These are phyloP conservation scores for Bryoglossum gracile DNA, from an alignment of 495 filamentous ascomycete species.

Conservation along the genomic window DNA sequence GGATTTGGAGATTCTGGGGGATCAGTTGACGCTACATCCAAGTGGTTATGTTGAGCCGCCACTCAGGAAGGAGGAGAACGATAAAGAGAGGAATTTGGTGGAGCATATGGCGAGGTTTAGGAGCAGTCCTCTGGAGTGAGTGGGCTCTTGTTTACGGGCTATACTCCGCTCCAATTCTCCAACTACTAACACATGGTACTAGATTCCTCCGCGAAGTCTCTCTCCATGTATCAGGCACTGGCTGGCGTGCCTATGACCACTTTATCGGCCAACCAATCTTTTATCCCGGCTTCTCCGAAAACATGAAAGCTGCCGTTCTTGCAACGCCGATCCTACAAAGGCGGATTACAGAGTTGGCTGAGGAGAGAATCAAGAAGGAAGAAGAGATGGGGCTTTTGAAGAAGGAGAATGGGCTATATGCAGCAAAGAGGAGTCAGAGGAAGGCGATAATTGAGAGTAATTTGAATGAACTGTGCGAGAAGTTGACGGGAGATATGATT, in stretches of 20 bases:
- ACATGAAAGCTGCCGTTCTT: conserved; percentile 73
- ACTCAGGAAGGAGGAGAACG: conserved; percentile 29
- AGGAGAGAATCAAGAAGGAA: conserved; percentile 63
- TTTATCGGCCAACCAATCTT: conserved; percentile 88
- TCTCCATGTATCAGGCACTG: conserved; percentile 79
- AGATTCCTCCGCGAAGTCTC: conserved; percentile 90
- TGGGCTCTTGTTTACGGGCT: too few relatives aligned
- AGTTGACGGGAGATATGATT: conserved; percentile 89
- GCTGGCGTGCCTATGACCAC: conserved; percentile 90
- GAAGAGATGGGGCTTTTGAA: conserved; percentile 64
- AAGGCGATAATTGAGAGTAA: conserved; percentile 57
- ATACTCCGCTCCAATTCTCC: too few relatives aligned
- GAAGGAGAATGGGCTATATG: conserved; percentile 34
- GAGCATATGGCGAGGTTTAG: conserved; percentile 75
- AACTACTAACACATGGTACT: too few relatives aligned
- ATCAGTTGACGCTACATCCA: conserved; percentile 72
- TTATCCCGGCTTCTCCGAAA: conserved; percentile 84
- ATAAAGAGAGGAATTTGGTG: conserved; percentile 66
- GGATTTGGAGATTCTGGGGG: conserved; percentile 74
- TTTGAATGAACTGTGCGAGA: conserved; percentile 50
- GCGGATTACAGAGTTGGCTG: conserved; percentile 71
- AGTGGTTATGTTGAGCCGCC: conserved; percentile 58
- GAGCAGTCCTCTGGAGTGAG: conserved; percentile 46
- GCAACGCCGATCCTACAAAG: conserved; percentile 63
- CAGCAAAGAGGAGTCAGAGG: conserved; percentile 45